Percentiles rank a stretch among this genome's conserved stretches.
phyloP scores from a whole-genome alignment of 495 filamentous ascomycete species.

The Aspergillus egyptiacus region DNA sequence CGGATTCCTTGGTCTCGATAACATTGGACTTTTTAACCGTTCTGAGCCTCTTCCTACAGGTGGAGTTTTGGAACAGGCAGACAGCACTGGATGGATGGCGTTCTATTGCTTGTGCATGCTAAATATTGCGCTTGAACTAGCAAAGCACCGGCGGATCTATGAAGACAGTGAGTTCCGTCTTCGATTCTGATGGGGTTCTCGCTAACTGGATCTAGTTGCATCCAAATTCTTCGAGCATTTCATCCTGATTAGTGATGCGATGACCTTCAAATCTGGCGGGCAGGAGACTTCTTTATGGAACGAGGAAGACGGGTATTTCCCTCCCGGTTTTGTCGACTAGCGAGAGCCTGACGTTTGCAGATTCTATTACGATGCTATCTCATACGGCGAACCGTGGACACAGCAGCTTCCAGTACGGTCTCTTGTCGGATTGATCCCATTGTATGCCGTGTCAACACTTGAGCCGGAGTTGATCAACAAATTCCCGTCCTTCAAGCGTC shows the following conservation, averaged over 20 bases:
- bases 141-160: slow-evolving; percentile 92
- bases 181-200: not conserved
- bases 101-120: slow-evolving; percentile 95
- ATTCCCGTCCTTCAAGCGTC: slow-evolving; percentile 88
- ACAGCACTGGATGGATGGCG: slow-evolving; percentile 98
- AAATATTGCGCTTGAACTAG: slow-evolving; percentile 89
- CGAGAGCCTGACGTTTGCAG: slow-evolving; percentile 18
- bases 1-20: slow-evolving; percentile 93
- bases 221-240: slow-evolving; percentile 99
- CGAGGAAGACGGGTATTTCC: slow-evolving; percentile 66
- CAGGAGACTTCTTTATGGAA: slow-evolving; percentile 90
- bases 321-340: not conserved
- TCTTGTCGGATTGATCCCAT: slow-evolving; percentile 85
- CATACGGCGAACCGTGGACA: slow-evolving; percentile 85
- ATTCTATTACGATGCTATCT: slow-evolving; percentile 98
- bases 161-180: slow-evolving; percentile 60
- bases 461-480: slow-evolving; percentile 90
- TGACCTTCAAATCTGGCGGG: slow-evolving; percentile 78
- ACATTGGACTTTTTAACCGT: slow-evolving; percentile 97
- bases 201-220: slow-evolving; percentile 49
- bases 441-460: slow-evolving; percentile 85
- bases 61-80: slow-evolving; percentile 88
- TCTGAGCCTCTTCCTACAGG: slow-evolving; percentile 93
- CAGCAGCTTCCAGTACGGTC: slow-evolving; percentile 89
- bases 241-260: slow-evolving; percentile 93